These are phyloP conservation scores for Cryphonectria nitschkei DNA, from an alignment of 2,329 filamentous ascomycete genomes.

Conservation along the genomic window DNA sequence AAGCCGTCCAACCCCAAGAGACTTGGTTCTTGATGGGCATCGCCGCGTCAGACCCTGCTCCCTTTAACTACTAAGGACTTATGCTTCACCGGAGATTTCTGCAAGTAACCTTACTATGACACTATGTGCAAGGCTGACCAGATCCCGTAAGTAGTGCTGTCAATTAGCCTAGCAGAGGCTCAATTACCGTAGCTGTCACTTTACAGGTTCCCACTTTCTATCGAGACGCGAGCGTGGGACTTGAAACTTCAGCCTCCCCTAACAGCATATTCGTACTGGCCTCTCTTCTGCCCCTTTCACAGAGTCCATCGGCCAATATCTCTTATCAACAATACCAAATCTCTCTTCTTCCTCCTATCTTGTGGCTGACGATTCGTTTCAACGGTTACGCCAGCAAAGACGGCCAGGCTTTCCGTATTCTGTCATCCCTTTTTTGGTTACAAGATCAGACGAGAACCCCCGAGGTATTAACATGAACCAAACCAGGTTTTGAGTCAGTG, in stretches of 20 bases:
- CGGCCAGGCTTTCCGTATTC: slow-evolving; percentile 10
- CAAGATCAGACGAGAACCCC: slow-evolving; percentile 13
- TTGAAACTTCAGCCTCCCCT: background rate
- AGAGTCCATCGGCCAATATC: background rate
- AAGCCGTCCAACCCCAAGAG: background rate
- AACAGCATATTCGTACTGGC: background rate
- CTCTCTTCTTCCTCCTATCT: background rate
- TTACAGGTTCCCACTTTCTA: background rate
- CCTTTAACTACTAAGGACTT: background rate
- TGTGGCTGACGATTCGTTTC: background rate
- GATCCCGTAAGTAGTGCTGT: background rate
- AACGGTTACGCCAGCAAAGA: slow-evolving; percentile 13
- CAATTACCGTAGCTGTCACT: background rate
- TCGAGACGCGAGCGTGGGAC: background rate
- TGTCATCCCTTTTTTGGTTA: background rate
- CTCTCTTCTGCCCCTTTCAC: background rate
- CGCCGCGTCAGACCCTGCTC: background rate
- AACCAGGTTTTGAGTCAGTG: slow-evolving; percentile 3
- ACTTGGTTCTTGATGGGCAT: background rate
- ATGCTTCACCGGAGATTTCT: background rate
- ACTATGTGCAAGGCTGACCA: background rate
- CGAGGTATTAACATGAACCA: background rate
- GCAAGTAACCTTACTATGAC: background rate
- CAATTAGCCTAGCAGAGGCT: background rate
- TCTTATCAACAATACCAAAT: background rate